Percentiles rank a stretch among this genome's conserved stretches.
Conservation (phyloP, 352 stramenopile genomes). For the Pythium scleroteichum region DNA sequence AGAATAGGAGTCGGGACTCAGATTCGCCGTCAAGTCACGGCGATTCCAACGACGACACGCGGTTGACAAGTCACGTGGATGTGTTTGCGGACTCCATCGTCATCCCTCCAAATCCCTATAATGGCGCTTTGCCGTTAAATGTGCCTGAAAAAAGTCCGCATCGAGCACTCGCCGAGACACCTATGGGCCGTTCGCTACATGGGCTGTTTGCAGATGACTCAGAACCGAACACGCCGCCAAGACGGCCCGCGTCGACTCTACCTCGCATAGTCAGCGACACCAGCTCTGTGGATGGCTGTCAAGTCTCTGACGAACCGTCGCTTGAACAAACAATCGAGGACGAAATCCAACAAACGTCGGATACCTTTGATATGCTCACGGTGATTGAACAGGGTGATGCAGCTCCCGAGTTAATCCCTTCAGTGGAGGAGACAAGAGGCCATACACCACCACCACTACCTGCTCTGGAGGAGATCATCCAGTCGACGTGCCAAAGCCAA, state of each 20-base stretch:
- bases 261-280: slow-evolving; percentile 13
- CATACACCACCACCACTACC: not conserved
- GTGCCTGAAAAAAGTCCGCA: slow-evolving; percentile 37
- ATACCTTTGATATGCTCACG: not conserved
- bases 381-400: too few relatives aligned
- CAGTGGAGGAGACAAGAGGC: too few relatives aligned
- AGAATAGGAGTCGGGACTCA: slow-evolving; percentile 2
- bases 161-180: slow-evolving; percentile 51
- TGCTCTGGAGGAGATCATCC: slow-evolving; percentile 21
- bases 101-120: slow-evolving; percentile 9
- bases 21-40: not conserved
- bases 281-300: not conserved
- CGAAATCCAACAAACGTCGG: slow-evolving; percentile 1
- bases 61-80: slow-evolving; percentile 1
- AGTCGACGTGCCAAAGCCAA: slow-evolving; percentile 27
- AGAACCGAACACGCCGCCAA: slow-evolving; percentile 26
- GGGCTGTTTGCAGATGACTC: slow-evolving; percentile 50
- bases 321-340: slow-evolving; percentile 23
- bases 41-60: not conserved
- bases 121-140: not conserved
- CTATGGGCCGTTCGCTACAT: slow-evolving; percentile 55
- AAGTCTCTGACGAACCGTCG: not conserved
- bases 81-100: slow-evolving; percentile 23
- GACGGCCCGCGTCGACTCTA: slow-evolving; percentile 13
- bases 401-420: not conserved